Base-by-base conservation (phyloP, 441 rosid species). In the Bruguiera hainesii region DNA sequence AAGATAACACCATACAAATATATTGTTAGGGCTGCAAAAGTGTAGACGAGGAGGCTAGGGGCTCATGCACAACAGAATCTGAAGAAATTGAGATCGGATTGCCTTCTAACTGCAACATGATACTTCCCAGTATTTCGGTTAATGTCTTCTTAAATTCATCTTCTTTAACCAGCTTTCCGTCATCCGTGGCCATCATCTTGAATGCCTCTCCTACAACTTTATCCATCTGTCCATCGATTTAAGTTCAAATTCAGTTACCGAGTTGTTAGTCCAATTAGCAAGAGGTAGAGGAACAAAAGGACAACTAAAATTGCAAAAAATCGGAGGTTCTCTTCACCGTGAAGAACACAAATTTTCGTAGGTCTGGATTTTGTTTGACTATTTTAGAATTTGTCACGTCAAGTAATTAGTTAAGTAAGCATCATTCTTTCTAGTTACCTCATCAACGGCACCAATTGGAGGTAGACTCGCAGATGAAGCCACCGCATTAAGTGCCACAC, bases 51-150 rank as follows among this genome's bases (percentile, higher is more conserved):
- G 97, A 66, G 15, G 83, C 75, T 11, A 87, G 91, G 15, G 99
- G 97, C 84, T 95, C 99, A 48, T 92, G 96, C 75, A 95, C 98
- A 42, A 92, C 99, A 23, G 96, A 83, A 77, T 89, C 87, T 5
- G 91, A 76, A 25, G 94, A 90, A 42, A 87, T 79, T n/a, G 88
- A 75, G 46, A 95, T 83, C 11, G 95, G 89, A 62, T 61, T 86
- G 30, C 86, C 87, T 74, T 92, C 96, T 20, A 92, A 78, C 71
- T 92, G 96, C 81, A 90, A 67, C 99, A 95, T 87, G 61, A 90
- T 68, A 64, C 89, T 87, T 71, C 94, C 93, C 72, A 95, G 74
- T 63, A 92, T 80, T 78, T 86, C 98, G 0, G 80, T 75, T 75
- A 86, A 19, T 64, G 81, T 13, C 77, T 87, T 95, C 86, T 87